Evolutionary conservation across 352 stramenopile species (phyloP), one percentile per base, ranked within the genome.

Genomic region (Globisporangium perplexum): DNA sequence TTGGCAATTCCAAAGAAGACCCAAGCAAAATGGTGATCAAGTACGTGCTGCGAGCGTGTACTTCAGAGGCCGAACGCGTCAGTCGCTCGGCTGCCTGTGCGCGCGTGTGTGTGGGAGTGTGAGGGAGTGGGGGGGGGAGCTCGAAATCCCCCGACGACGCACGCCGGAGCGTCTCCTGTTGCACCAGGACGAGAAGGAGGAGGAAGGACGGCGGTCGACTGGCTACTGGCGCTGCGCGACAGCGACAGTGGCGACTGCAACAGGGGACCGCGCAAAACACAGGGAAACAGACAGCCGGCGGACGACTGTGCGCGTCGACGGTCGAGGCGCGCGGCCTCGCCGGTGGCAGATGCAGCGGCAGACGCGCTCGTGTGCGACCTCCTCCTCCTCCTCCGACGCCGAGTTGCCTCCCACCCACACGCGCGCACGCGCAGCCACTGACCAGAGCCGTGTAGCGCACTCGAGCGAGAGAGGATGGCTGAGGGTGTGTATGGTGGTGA

Each of bases 11-110:
- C 80, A 75, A 82, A 91, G 77, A 88, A 89, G 76, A 88, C 79
- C 74, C 47, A 85, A 79, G 77, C 75, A 87, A 88, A 80, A 90
- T 93, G 83, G 83, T 93, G 77, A 93, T 93, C 75, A 93, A 93
- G 83, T 93, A 93, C 70, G 83, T 90, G 49, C 51, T 23, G 35
- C n/a, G 28, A 20, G 35, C 10, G 39, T 18, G 41, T 26, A 46
- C 33, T 39, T 39, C 12, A 17, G n/a, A 20, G n/a, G 10, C n/a
- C 3, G 17, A 17, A 1, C 10, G 12, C n/a, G 22, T 18, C 26
- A 5, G 26, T 5, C 26, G 26, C 26, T 30, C 26, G 26, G 26
- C 26, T 30, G 26, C 5, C 3, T 30, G 26, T 30, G 26, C 26
- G 26, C 2, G 26, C 26, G 26, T 30, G 26, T 30, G 26, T 30